A percentile compares a stretch with the other conserved stretches of the same genome.
phyloP scores from a whole-genome alignment of 169 alveolate species.

The Eimeria acervulina region DNA sequence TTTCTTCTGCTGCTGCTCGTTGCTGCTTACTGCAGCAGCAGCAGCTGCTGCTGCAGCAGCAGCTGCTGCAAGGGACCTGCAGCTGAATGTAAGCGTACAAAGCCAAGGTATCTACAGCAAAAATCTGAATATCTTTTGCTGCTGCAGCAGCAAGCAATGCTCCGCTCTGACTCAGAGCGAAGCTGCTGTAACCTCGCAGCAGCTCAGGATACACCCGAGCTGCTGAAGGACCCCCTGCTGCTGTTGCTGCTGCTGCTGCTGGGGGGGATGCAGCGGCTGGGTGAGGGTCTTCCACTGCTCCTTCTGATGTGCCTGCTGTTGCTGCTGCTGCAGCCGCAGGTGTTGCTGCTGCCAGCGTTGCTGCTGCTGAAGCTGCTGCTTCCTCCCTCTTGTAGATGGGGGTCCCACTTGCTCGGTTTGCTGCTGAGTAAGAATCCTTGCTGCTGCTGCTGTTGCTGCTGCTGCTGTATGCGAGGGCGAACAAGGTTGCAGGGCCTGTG shows the following conservation, averaged over 20 bases:
- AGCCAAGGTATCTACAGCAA: not conserved
- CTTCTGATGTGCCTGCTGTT: not conserved
- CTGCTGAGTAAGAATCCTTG: not conserved
- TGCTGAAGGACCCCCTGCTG: not conserved
- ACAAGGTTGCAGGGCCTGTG: constrained; percentile 1
- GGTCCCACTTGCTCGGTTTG: not conserved
- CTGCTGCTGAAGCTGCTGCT: not conserved
- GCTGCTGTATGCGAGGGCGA: constrained; percentile 33
- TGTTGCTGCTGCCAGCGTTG: not conserved
- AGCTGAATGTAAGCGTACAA: constrained; percentile 11
- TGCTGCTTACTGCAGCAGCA: not conserved
- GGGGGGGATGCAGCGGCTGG: not conserved
- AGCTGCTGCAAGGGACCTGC: constrained; percentile 29
- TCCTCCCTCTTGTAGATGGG: not conserved
- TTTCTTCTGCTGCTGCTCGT: not conserved
- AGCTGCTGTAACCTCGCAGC: constrained; percentile 29
- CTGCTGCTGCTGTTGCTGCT: constrained; percentile 45
- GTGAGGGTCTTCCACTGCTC: not conserved
- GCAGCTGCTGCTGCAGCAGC: constrained; percentile 52
- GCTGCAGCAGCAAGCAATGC: constrained; percentile 42
- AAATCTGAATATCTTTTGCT: constrained; percentile 15
- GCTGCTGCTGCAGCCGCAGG: not conserved
- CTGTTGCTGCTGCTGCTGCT: constrained; percentile 24
- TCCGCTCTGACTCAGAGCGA: not conserved
- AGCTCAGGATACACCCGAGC: constrained; percentile 18